A percentile compares a stretch with the other conserved stretches of the same genome.
Evolutionary conservation across 2,329 filamentous ascomycete species (phyloP).

Genomic region (Cytospora chrysosperma): DNA sequence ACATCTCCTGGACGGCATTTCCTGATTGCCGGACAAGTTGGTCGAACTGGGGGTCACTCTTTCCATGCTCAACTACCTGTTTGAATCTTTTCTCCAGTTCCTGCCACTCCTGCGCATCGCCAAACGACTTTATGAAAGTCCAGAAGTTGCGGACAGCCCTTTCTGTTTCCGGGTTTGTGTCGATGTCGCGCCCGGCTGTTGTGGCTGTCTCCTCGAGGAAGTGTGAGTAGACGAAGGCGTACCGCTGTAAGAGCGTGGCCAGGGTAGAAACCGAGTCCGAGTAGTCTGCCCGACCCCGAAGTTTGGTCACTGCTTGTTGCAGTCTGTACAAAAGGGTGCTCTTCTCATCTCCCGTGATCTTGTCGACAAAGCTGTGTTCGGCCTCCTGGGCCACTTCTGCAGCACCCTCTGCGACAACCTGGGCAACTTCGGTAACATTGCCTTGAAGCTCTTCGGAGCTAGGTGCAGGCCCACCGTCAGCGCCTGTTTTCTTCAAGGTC

Average conservation of each 20-base stretch:
- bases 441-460: slow-evolving; percentile 64
- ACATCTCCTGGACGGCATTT: slow-evolving; percentile 72
- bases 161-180: slow-evolving; percentile 73
- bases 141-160: slow-evolving; percentile 77
- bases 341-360: slow-evolving; percentile 69
- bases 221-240: slow-evolving; percentile 74
- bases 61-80: slow-evolving; percentile 68
- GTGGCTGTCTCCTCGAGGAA: slow-evolving; percentile 66
- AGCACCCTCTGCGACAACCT: slow-evolving; percentile 53
- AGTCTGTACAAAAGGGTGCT: slow-evolving; percentile 72
- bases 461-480: slow-evolving; percentile 47
- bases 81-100: slow-evolving; percentile 67
- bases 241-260: slow-evolving; percentile 72
- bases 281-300: slow-evolving; percentile 78
- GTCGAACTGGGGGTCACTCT: slow-evolving; percentile 81
- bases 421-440: slow-evolving; percentile 54
- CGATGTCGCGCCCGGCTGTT: slow-evolving; percentile 67
- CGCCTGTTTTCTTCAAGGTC: slow-evolving; percentile 49
- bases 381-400: slow-evolving; percentile 58
- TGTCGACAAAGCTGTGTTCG: slow-evolving; percentile 69
- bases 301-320: slow-evolving; percentile 70
- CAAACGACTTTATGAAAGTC: slow-evolving; percentile 77
- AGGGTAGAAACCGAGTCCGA: slow-evolving; percentile 81
- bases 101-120: slow-evolving; percentile 73
- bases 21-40: slow-evolving; percentile 71